Conservation (phyloP, 345 rosid species). For the Clarkia xantiana region DNA sequence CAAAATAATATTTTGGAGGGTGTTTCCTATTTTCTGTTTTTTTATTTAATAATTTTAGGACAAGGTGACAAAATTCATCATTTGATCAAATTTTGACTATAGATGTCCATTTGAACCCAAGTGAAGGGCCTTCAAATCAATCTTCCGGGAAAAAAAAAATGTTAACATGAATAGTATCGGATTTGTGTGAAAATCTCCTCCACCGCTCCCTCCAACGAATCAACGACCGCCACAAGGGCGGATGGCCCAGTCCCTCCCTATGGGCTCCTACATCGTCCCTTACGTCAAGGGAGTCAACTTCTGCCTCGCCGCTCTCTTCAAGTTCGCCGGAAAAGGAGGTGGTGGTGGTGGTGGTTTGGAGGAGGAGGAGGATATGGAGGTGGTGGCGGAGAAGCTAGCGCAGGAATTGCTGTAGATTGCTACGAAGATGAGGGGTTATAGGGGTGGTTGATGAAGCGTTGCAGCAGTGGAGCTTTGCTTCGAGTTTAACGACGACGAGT, state of each 20-base stretch:
- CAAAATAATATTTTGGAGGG: no score
- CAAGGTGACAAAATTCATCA: no score
- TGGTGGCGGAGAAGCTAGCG: conserved; percentile 59
- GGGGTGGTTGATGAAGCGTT: conserved; percentile 48
- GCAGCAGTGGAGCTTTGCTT: conserved; percentile 57
- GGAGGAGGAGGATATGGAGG: conserved; percentile 19
- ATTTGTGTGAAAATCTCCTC: no score
- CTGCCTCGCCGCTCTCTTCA: conserved; percentile 22
- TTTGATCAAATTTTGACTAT: no score
- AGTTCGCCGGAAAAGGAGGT: conserved; percentile 15
- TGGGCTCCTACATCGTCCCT: conserved; percentile 34
- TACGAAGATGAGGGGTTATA: conserved; percentile 33
- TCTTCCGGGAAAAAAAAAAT: no score
- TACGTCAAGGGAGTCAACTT: conserved; percentile 33
- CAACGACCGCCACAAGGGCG: conserved; percentile 2
- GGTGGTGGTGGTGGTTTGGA: neutral
- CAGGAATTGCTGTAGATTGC: conserved; percentile 57
- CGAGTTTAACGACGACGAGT: conserved; percentile 43
- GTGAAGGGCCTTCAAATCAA: no score
- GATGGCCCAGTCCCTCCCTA: conserved; percentile 35
- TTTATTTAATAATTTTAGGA: no score
- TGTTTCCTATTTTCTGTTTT: no score
- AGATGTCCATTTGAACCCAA: no score
- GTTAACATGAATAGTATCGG: no score
- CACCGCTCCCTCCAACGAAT: conserved; percentile 27